Conservation (phyloP, 805 yeast genomes). For the Ogataea degrootiae region DNA sequence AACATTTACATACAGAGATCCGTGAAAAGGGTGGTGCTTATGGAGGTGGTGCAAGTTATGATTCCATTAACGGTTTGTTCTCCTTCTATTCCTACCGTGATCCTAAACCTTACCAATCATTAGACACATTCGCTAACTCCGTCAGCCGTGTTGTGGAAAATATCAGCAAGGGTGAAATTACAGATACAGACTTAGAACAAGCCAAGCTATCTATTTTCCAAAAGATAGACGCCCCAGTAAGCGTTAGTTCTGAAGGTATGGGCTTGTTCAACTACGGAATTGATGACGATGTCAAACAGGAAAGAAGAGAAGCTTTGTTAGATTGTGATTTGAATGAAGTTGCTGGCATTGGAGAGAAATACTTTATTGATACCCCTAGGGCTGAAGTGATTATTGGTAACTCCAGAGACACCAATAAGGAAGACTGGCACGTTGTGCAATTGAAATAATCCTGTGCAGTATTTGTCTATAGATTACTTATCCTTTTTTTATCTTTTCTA, state of each 20-base stretch:
- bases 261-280: conserved; percentile 62
- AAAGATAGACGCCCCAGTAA: conserved; percentile 82
- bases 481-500: no score
- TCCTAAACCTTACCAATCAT: conserved; percentile 75
- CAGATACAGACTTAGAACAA: conserved; percentile 67
- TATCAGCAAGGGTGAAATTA: conserved; percentile 22
- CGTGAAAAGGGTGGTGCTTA: conserved; percentile 97
- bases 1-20: conserved; percentile 80
- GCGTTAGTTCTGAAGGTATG: conserved; percentile 75
- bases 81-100: conserved; percentile 90
- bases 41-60: conserved; percentile 90
- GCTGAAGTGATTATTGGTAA: conserved; percentile 19
- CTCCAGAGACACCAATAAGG: neutral
- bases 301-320: conserved; percentile 68
- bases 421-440: conserved; percentile 1
- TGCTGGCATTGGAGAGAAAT: conserved; percentile 60
- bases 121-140: conserved; percentile 51
- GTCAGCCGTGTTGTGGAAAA: conserved; percentile 40
- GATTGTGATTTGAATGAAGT: conserved; percentile 63
- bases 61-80: conserved; percentile 74
- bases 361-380: conserved; percentile 34
- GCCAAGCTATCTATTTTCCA: conserved; percentile 92
- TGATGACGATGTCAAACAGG: conserved; percentile 74
- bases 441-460: no score
- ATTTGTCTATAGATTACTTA: no score